phyloP scores from a whole-genome alignment of 805 yeast genomes.

The Sugiyamaella chiloensis region DNA sequence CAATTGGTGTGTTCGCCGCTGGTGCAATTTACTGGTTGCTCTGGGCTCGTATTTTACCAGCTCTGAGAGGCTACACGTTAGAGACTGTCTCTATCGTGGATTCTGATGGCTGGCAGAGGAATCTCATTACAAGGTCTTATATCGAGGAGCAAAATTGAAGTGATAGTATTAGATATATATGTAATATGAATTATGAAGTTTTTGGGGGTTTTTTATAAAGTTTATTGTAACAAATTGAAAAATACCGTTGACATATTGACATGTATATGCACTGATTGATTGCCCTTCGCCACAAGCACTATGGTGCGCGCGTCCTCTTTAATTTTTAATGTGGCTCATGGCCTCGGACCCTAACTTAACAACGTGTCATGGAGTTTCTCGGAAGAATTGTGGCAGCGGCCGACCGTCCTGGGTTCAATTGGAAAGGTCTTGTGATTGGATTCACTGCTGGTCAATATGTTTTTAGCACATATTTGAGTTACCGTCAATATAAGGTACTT shows the following conservation, averaged over 20 bases:
- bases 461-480: conserved; percentile 70
- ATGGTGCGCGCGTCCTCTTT: too few relatives aligned
- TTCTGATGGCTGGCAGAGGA: conserved; percentile 16
- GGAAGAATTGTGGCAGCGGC: conserved; percentile 44
- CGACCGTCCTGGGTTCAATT: conserved; percentile 68
- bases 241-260: too few relatives aligned
- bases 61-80: conserved; percentile 28
- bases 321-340: too few relatives aligned
- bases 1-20: conserved; percentile 70
- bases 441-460: conserved; percentile 70
- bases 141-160: background rate
- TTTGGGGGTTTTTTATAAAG: too few relatives aligned
- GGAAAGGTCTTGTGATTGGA: conserved; percentile 75
- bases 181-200: background rate
- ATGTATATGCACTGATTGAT: too few relatives aligned
- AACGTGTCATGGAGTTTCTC: conserved; percentile 2
- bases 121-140: background rate
- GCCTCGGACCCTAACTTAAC: too few relatives aligned
- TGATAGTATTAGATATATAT: background rate
- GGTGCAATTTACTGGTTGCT: conserved; percentile 57
- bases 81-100: conserved; percentile 14
- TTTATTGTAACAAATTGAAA: too few relatives aligned
- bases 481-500: conserved; percentile 73
- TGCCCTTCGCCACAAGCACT: too few relatives aligned
- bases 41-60: conserved; percentile 60